Percentiles rank a stretch among this genome's conserved stretches.
Conservation (phyloP, 352 stramenopile species). For the Phytophthora capsici region DNA sequence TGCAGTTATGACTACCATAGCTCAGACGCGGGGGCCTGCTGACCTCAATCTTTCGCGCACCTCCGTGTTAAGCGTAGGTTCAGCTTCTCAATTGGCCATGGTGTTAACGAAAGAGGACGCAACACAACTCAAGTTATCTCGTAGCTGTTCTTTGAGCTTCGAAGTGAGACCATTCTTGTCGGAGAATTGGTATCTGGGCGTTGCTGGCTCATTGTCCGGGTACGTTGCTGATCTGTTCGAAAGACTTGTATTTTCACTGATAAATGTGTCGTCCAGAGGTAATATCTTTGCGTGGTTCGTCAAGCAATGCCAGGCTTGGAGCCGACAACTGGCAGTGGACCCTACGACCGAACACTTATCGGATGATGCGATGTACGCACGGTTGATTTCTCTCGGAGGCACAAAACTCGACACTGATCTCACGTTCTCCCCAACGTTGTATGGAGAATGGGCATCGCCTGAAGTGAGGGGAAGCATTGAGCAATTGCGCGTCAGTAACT, state of each 20-base stretch:
- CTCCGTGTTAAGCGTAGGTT: slow-evolving; percentile 78
- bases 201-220: slow-evolving; percentile 71
- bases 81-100: slow-evolving; percentile 72
- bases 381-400: slow-evolving; percentile 55
- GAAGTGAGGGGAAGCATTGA: slow-evolving; percentile 44
- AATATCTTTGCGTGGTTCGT: slow-evolving; percentile 76
- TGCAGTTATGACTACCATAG: slow-evolving; percentile 55
- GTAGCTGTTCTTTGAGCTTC: slow-evolving; percentile 47
- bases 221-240: slow-evolving; percentile 17
- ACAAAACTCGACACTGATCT: slow-evolving; percentile 54
- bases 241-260: neutral
- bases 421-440: slow-evolving; percentile 55
- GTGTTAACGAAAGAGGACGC: slow-evolving; percentile 51
- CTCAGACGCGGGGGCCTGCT: slow-evolving; percentile 24
- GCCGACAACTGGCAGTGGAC: slow-evolving; percentile 40
- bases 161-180: slow-evolving; percentile 71
- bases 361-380: slow-evolving; percentile 44
- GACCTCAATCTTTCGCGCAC: slow-evolving; percentile 41
- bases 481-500: slow-evolving; percentile 55
- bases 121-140: slow-evolving; percentile 15
- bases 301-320: slow-evolving; percentile 59
- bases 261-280: slow-evolving; percentile 43
- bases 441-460: slow-evolving; percentile 57
- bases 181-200: slow-evolving; percentile 50
- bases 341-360: slow-evolving; percentile 20